A percentile compares a stretch with the other conserved stretches of the same genome.
Evolutionary conservation across 2,329 filamentous ascomycete species (phyloP).

Genomic region (Alternaria sp.): DNA sequence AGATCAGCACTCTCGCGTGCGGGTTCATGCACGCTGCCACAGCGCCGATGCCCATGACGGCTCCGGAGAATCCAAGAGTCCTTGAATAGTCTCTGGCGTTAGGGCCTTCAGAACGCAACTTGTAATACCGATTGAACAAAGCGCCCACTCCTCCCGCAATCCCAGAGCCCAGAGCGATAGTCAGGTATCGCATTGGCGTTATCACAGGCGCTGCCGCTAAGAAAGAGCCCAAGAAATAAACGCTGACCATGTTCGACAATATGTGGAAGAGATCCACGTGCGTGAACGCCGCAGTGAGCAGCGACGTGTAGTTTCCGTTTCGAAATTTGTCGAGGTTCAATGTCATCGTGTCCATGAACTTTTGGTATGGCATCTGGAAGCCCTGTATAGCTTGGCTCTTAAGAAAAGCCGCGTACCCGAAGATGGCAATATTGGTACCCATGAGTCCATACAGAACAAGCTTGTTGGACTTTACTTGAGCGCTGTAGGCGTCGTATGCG

Average conservation of each 20-base stretch:
- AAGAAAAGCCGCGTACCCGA: constrained; percentile 46
- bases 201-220: constrained; percentile 42
- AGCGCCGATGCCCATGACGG: constrained; percentile 50
- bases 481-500: background rate
- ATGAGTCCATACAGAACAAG: constrained; percentile 46
- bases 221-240: constrained; percentile 47
- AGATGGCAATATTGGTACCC: constrained; percentile 51
- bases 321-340: constrained; percentile 36
- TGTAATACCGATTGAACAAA: constrained; percentile 18
- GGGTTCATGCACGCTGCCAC: constrained; percentile 51
- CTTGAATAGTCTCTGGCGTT: constrained; percentile 8
- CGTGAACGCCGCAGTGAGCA: constrained; percentile 50
- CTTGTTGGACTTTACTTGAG: constrained; percentile 18
- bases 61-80: constrained; percentile 47
- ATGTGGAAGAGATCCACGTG: constrained; percentile 48
- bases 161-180: constrained; percentile 41
- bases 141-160: constrained; percentile 30
- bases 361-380: constrained; percentile 11
- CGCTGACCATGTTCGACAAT: constrained; percentile 50
- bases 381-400: constrained; percentile 30
- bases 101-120: background rate
- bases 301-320: constrained; percentile 45
- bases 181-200: constrained; percentile 27
- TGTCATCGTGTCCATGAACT: constrained; percentile 41
- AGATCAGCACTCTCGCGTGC: constrained; percentile 37